Percentiles rank a stretch among this genome's conserved stretches.
Evolutionary conservation across 805 yeast genomes (phyloP).

Genomic region (Grigorovia transvaalensis): DNA sequence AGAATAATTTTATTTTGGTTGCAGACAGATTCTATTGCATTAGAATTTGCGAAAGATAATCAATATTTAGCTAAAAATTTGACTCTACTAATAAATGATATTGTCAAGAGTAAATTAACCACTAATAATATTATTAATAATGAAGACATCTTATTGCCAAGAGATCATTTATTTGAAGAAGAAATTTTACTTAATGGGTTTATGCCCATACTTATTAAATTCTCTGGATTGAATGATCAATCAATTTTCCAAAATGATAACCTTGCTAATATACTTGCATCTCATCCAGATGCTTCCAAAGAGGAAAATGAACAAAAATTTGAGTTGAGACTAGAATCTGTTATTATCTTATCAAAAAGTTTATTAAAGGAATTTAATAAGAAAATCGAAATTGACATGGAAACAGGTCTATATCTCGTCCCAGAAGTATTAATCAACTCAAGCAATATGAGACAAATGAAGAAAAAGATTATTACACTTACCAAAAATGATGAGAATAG

Average conservation of each 20-base stretch:
- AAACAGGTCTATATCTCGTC: conserved; percentile 1
- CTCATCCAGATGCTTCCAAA: conserved; percentile 5
- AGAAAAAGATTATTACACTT: neutral
- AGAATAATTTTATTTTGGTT: conserved; percentile 52
- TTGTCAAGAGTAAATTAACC: conserved; percentile 11
- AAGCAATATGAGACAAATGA: neutral
- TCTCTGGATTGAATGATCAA: conserved; percentile 52
- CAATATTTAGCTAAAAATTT: conserved; percentile 25
- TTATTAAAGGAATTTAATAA: conserved; percentile 13
- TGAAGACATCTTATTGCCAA: conserved; percentile 30
- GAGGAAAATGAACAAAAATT: conserved; percentile 6
- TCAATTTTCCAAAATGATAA: conserved; percentile 10
- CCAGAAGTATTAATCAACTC: neutral
- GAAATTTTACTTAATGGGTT: conserved; percentile 57
- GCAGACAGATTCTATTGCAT: conserved; percentile 37
- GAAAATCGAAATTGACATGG: conserved; percentile 6
- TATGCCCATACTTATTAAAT: conserved; percentile 31
- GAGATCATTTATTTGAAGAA: conserved; percentile 50
- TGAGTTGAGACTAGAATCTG: conserved; percentile 8
- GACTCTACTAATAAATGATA: conserved; percentile 24
- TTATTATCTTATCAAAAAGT: conserved; percentile 11
- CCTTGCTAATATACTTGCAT: conserved; percentile 14
- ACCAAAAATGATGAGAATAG: neutral
- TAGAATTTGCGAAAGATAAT: conserved; percentile 28
- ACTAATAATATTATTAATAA: conserved; percentile 4